These are phyloP conservation scores for Glycine soja DNA, from an alignment of 306 rosid genomes.

Conservation along the genomic window DNA sequence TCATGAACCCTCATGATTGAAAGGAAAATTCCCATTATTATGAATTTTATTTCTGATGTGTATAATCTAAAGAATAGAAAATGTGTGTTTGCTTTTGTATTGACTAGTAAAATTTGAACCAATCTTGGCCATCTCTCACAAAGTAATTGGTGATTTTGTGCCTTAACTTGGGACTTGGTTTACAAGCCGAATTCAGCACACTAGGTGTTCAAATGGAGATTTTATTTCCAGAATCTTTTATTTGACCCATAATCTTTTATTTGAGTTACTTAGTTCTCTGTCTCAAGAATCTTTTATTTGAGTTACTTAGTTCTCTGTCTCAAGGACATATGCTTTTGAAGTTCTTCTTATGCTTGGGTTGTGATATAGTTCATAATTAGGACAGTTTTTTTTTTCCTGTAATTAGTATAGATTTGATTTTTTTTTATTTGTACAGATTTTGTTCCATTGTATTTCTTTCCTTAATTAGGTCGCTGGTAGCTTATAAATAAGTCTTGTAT, in stretches of 20 bases:
- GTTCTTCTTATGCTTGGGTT: too few species aligned
- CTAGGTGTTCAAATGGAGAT: not conserved
- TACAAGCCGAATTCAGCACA: not conserved
- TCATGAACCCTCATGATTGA: slow-evolving; percentile 47
- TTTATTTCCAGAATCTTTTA: not conserved
- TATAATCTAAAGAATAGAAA: not conserved
- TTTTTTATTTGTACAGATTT: too few species aligned
- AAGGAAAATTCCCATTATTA: slow-evolving; percentile 37
- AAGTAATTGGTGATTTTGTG: slow-evolving; percentile 17
- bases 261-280: not conserved
- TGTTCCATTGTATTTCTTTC: too few species aligned
- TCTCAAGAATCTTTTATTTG: too few species aligned
- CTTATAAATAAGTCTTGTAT: too few species aligned
- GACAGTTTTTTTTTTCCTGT: too few species aligned
- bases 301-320: too few species aligned
- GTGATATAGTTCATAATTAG: too few species aligned
- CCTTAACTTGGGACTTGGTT: not conserved
- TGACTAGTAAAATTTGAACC: not conserved
- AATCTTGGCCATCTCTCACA: not conserved
- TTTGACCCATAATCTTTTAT: too few species aligned
- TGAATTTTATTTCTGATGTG: slow-evolving; percentile 30
- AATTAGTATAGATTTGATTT: too few species aligned
- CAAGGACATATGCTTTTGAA: not conserved
- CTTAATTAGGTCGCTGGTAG: too few species aligned
- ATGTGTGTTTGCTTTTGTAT: not conserved